Evolutionary conservation across 192 early-diverging fungal genomes (phyloP).

Genomic region (Lunasporangiospora selenospora): DNA sequence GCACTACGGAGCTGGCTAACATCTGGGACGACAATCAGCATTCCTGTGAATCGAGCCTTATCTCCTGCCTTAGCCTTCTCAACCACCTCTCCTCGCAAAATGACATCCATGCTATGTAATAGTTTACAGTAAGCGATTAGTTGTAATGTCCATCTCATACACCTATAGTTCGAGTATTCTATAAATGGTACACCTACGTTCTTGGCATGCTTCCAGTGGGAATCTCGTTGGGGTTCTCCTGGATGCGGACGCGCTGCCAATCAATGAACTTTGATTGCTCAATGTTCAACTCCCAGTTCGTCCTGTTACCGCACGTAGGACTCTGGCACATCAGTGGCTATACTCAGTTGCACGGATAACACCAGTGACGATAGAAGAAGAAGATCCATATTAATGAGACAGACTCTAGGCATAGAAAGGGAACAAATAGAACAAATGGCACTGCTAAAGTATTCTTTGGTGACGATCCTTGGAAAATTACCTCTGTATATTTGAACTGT

Average conservation of each 20-base stretch:
- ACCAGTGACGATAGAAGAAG: neutral
- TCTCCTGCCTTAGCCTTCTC: conserved; percentile 97
- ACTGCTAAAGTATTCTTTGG: conserved; percentile 11
- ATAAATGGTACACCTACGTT: conserved; percentile 63
- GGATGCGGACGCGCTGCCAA: conserved; percentile 97
- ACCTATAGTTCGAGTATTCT: neutral
- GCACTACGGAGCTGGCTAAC: conserved; percentile 82
- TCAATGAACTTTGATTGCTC: conserved; percentile 91
- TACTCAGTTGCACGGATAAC: neutral
- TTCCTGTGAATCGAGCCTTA: conserved; percentile 86
- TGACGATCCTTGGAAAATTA: conserved; percentile 25
- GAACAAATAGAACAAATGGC: neutral
- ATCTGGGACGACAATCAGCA: conserved; percentile 93
- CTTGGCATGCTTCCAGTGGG: conserved; percentile 97
- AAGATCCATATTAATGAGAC: neutral
- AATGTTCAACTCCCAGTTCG: conserved; percentile 79
- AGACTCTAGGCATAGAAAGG: neutral
- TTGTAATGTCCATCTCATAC: neutral
- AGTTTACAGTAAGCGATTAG: neutral
- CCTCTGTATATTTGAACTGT: conserved; percentile 97
- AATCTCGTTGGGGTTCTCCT: conserved; percentile 96
- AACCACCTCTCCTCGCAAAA: conserved; percentile 91
- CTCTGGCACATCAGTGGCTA: conserved; percentile 87
- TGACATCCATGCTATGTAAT: conserved; percentile 81
- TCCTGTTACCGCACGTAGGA: conserved; percentile 81